Base-by-base conservation (phyloP, 2,329 filamentous ascomycete species). In the Rhinocladiella similis region DNA sequence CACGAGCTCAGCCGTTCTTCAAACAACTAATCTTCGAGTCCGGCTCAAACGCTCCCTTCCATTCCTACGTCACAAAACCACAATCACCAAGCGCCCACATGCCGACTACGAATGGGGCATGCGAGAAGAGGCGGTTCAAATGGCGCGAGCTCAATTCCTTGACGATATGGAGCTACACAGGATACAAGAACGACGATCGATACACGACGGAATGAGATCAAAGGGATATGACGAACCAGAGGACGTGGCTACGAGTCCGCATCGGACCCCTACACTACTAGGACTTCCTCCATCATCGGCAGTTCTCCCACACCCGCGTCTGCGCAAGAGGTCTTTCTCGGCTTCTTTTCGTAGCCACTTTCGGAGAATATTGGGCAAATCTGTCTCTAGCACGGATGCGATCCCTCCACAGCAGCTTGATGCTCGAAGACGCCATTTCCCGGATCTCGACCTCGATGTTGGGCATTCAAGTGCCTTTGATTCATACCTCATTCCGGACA, bases 1-100 rank as follows among this genome's bases (percentile, higher is more conserved):
- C 25, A 25, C 47, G 9, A 62, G 47, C 41, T 39, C 50, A 22
- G 42, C 56, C 16, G 38, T 47, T 19, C 47, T 60, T 14, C 41
- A 36, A 10, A 53, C 27, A 33, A 52, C 50, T 48, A 59, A 51
- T 33, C 45, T 66, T 19, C 55, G 51, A 18, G 49, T 65, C 6
- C 62, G 62, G 2, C 61, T 77, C 54, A 69, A 70, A 53, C 72
- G 69, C n/a, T 77, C 77, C 1, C 66, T 73, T 50, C 77, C 76
- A 13, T 76, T 78, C 51, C 66, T 75, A 16, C 62, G 59, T 29
- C 50, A 49, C 35, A 68, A 67, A 50, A 66, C 70, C 12, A 66
- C 65, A 18, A 64, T 60, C 41, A 65, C 43, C 18, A 64, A 48
- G 47, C 48, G 39, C 35, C 53, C 56, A 22, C 25, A 27, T 33